Base-by-base conservation (phyloP, 1,139 yeast species). In the Nematodospora anomalae region DNA sequence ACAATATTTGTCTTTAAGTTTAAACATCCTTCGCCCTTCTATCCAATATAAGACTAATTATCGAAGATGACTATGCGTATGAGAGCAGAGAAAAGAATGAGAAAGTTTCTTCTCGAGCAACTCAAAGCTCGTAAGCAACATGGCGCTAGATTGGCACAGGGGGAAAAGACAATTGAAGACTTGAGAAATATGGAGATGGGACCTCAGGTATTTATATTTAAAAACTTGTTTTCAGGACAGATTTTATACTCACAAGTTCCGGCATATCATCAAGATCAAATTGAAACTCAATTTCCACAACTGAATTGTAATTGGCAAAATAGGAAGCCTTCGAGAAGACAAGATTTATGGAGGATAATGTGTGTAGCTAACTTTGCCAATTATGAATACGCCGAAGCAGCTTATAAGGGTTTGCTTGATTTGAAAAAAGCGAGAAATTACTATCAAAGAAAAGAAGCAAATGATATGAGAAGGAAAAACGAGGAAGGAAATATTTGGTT, bases 271-370 rank as follows among this genome's bases (percentile, higher is more conserved):
- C 79, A 77, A 47, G 79, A 79, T 46, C 90, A 89, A 58, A 80
- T 87, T 50, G 79, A 80, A 45, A 73, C 71, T 47, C 88, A 80
- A 58, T 86, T 84, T 57, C 70, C 73, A 40, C 74, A 84, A 53
- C 95, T 96, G 30, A 85, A 86, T 67, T 18, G 21, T 18, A 18
- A 18, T 18, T 87, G 96, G 95, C 83, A 86, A 57, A 89, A 90
- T 67, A 72, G 86, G 53, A 77, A 75, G 51, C 97, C 97, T 4
- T 64, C 75, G 42, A 69, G 80, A 51, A 80, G 97, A 62, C 75
- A 80, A 50, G 97, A 90, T 60, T 71, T 88, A 37, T 90, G 97
- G 97, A 74, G 92, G 51, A 76, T 90, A 39, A 79, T 90, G 88
- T 87, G 95, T 36, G 94, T 89, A 34, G 90, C 87, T 2, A 80